Percentiles rank a stretch among this genome's conserved stretches.
These are phyloP conservation scores for Tolypocladium capitatum DNA, from an alignment of 2,329 filamentous ascomycete genomes.

Conservation along the genomic window DNA sequence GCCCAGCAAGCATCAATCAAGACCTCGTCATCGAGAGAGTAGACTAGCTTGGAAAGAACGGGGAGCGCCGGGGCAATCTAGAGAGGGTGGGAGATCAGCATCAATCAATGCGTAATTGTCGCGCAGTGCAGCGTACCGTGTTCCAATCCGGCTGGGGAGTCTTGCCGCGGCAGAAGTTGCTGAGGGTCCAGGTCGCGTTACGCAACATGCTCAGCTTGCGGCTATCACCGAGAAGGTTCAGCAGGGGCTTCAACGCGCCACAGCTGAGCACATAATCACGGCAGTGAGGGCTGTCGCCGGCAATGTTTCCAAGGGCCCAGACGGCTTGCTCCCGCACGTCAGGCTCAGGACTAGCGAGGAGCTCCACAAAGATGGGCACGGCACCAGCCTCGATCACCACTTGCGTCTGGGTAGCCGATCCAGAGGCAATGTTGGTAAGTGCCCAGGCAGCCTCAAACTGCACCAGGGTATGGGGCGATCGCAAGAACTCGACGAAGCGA, in stretches of 20 bases:
- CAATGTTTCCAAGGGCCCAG: slow-evolving; percentile 97
- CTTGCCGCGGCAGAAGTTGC: slow-evolving; percentile 99
- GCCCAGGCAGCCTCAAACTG: slow-evolving; percentile 99
- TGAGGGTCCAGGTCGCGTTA: slow-evolving; percentile 97
- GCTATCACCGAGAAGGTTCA: slow-evolving; percentile 85
- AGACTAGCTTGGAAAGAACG: slow-evolving; percentile 91
- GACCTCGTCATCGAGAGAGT: slow-evolving; percentile 96
- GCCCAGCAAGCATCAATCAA: slow-evolving; percentile 99
- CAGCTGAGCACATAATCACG: slow-evolving; percentile 90
- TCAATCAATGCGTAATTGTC: neutral
- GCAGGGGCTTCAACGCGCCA: slow-evolving; percentile 79
- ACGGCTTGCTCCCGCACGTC: slow-evolving; percentile 97
- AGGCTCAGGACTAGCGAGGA: slow-evolving; percentile 87
- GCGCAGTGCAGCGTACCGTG: slow-evolving; percentile 48
- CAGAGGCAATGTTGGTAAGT: slow-evolving; percentile 96
- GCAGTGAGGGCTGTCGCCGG: slow-evolving; percentile 94
- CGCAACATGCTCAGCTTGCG: slow-evolving; percentile 98
- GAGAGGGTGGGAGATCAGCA: slow-evolving; percentile 5
- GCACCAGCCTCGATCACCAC: slow-evolving; percentile 97
- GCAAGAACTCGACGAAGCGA: slow-evolving; percentile 96
- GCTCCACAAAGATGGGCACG: slow-evolving; percentile 95
- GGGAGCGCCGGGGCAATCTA: slow-evolving; percentile 91
- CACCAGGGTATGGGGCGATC: slow-evolving; percentile 92
- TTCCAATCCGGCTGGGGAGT: slow-evolving; percentile 97
- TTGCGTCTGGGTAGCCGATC: slow-evolving; percentile 92